Evolutionary conservation across 1,284 basidiomycete species (phyloP).

Genomic region (Athelia psychrophila): DNA sequence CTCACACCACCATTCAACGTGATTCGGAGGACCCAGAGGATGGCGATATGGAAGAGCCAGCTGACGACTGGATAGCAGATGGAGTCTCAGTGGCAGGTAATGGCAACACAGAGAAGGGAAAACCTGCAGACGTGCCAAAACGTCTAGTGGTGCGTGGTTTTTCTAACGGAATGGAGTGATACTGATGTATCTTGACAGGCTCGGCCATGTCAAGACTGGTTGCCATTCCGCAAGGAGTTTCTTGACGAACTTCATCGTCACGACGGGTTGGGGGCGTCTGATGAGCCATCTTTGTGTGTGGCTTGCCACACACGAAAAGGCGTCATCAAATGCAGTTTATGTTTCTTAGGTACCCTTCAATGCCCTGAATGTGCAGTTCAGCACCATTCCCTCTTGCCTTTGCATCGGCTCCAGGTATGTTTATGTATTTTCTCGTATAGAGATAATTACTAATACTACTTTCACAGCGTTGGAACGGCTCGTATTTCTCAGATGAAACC

Average conservation of each 20-base stretch:
- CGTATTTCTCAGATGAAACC: background rate
- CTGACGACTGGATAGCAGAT: no score
- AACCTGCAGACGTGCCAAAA: no score
- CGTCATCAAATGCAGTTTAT: background rate
- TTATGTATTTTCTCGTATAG: background rate
- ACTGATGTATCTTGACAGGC: background rate
- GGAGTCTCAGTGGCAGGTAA: no score
- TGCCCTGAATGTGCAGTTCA: background rate
- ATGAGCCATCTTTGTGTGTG: background rate
- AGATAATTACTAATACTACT: background rate
- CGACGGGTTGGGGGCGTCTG: background rate
- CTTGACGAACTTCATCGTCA: background rate
- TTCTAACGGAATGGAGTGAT: background rate
- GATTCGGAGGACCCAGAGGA: no score
- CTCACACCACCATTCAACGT: no score
- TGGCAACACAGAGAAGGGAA: no score
- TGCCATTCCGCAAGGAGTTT: background rate
- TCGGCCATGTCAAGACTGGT: background rate
- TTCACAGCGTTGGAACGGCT: background rate
- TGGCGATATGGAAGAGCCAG: no score
- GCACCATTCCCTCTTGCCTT: background rate
- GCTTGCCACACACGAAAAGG: background rate
- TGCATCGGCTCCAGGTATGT: background rate
- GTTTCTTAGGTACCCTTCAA: background rate
- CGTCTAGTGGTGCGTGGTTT: no score